phyloP scores from a whole-genome alignment of 2,329 filamentous ascomycete genomes.

The Lachnellula suecica region DNA sequence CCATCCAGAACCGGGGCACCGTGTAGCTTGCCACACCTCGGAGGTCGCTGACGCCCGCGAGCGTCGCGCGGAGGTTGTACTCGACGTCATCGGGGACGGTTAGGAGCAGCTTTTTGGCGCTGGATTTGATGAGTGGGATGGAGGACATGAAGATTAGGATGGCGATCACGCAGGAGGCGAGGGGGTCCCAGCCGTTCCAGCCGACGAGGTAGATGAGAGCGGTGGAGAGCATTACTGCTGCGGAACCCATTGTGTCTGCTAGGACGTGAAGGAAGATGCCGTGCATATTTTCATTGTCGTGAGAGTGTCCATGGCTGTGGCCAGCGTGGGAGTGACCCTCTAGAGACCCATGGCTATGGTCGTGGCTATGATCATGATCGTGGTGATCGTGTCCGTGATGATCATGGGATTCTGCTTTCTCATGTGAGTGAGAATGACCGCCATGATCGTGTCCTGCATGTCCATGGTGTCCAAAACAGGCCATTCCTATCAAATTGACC shows the following conservation, averaged over 20 bases:
- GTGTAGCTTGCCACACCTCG: constrained; percentile 83
- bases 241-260: constrained; percentile 90
- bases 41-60: constrained; percentile 79
- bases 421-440: constrained; percentile 32
- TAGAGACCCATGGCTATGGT: constrained; percentile 27
- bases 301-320: constrained; percentile 47
- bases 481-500: constrained; percentile 89
- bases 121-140: constrained; percentile 81
- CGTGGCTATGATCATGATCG: constrained; percentile 32
- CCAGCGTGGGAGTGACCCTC: constrained; percentile 26
- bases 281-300: constrained; percentile 96
- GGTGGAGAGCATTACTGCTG: constrained; percentile 91
- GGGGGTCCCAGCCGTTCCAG: constrained; percentile 92
- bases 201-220: constrained; percentile 81
- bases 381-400: constrained; percentile 18
- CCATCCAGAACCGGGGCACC: constrained; percentile 89
- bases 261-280: constrained; percentile 96
- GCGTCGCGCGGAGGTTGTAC: constrained; percentile 81
- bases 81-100: constrained; percentile 83
- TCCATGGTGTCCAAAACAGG: constrained; percentile 45
- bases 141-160: constrained; percentile 91
- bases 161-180: constrained; percentile 92
- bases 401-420: constrained; percentile 15
- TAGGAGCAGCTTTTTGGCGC: constrained; percentile 78
- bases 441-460: constrained; percentile 39